Conservation (phyloP, 805 yeast genomes). For the Metschnikowia matae region DNA sequence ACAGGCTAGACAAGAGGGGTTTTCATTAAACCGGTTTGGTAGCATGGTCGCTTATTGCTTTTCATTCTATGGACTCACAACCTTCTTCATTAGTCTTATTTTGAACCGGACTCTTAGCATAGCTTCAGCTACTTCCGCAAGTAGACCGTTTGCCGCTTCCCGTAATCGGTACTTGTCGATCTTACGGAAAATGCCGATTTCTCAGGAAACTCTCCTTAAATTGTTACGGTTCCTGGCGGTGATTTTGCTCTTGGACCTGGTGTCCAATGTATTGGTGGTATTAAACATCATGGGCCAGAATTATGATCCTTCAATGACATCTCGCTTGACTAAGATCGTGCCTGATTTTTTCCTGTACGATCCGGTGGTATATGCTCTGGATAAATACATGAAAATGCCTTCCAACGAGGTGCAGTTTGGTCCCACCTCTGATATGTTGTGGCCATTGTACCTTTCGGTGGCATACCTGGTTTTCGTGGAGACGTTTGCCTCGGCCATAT, state of each 20-base stretch:
- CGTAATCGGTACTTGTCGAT: slow-evolving; percentile 18
- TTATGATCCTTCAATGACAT: slow-evolving; percentile 2
- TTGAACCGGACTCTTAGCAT: slow-evolving; percentile 36
- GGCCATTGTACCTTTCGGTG: slow-evolving; percentile 55
- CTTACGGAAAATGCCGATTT: slow-evolving; percentile 16
- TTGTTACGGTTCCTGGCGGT: slow-evolving; percentile 29
- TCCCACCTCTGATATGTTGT: slow-evolving; percentile 51
- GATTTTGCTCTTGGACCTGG: slow-evolving; percentile 22
- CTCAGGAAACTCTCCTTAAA: slow-evolving; percentile 10
- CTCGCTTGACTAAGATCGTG: slow-evolving; percentile 10
- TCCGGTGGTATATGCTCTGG: slow-evolving; percentile 12
- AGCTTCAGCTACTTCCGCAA: slow-evolving; percentile 32
- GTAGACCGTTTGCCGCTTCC: slow-evolving; percentile 9
- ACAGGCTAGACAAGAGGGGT: slow-evolving; percentile 7
- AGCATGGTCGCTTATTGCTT: slow-evolving; percentile 29
- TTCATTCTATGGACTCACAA: slow-evolving; percentile 35
- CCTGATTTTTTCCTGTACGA: slow-evolving; percentile 11
- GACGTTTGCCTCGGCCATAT: slow-evolving; percentile 56
- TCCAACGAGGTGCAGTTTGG: slow-evolving; percentile 33
- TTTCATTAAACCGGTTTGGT: slow-evolving; percentile 18
- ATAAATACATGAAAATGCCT: slow-evolving; percentile 28
- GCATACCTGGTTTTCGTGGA: slow-evolving; percentile 64
- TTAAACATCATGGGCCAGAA: slow-evolving; percentile 23
- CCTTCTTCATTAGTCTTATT: slow-evolving; percentile 36
- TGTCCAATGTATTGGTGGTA: slow-evolving; percentile 28